Base-by-base conservation (phyloP, 2,329 filamentous ascomycete species). In the Beauveria caledonica region DNA sequence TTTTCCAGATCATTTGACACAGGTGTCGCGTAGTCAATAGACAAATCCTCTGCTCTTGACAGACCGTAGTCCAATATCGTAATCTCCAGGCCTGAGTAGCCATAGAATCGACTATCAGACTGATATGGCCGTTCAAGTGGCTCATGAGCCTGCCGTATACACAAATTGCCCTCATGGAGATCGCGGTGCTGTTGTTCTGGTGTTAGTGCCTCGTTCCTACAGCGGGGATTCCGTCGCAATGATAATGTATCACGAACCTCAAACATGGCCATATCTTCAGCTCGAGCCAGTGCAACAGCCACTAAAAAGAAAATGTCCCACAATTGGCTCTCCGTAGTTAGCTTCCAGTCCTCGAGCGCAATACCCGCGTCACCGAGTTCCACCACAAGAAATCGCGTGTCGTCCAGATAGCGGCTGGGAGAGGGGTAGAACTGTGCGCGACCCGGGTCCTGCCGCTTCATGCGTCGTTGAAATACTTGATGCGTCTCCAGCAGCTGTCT, bases 51-150 rank as follows among this genome's bases (percentile, higher is more conserved):
- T 3, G 83, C 84, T 19, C 85, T 78, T 1, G 85, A 87, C 15
- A 87, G 75, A 0, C 84, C 85, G 63, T 87, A 87, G 70, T 87
- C 85, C 5, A 87, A 74, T 45, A 87, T 83, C 0, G 85, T 87
- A 51, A 87, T 81, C 60, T 86, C 82, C 5, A 86, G 73, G 1
- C 83, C 84, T 0, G 84, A 86, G 64, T 77, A 80, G 29, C 84
- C 84, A 23, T 60, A 60, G 69, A 85, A 85, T 54, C 75, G 73
- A 3, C 74, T 71, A 0, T 58, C 64, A 3, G 71, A 68, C 15
- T 66, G 66, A 48, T 70, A 64, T 4, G 70, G 68, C 39, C 69
- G 70, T 2, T 71, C 66, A 9, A 67, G 67, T 0, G 76, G 66
- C 3, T 74, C 65, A 3, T 72, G 68, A 1, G 74, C 71, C 57